Percentiles rank a stretch among this genome's conserved stretches.
Evolutionary conservation across 805 yeast genomes (phyloP).

Genomic region (Maudiozyma bulderi): DNA sequence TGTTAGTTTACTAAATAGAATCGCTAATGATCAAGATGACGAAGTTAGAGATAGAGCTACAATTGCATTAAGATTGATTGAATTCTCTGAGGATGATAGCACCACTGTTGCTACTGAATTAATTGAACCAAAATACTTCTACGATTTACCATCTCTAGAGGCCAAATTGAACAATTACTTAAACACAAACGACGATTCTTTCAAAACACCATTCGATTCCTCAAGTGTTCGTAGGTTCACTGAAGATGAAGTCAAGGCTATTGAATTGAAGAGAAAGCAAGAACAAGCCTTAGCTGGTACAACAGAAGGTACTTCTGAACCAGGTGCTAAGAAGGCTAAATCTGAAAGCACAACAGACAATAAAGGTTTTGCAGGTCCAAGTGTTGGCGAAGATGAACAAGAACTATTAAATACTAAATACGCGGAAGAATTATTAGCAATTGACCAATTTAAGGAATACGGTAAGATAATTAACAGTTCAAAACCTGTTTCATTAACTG

Average conservation of each 20-base stretch:
- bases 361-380: slow-evolving; percentile 20
- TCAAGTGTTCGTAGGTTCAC: slow-evolving; percentile 53
- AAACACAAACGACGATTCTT: slow-evolving; percentile 28
- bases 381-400: slow-evolving; percentile 22
- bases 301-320: slow-evolving; percentile 12
- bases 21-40: slow-evolving; percentile 83
- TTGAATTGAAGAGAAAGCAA: slow-evolving; percentile 47
- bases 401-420: slow-evolving; percentile 51
- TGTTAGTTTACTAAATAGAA: slow-evolving; percentile 65
- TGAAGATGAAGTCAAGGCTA: slow-evolving; percentile 59
- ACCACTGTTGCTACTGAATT: slow-evolving; percentile 35
- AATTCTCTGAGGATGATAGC: slow-evolving; percentile 30
- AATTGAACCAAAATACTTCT: slow-evolving; percentile 57
- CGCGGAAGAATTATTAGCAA: slow-evolving; percentile 55
- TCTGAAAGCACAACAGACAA: slow-evolving; percentile 21
- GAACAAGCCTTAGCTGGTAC: slow-evolving; percentile 20
- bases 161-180: slow-evolving; percentile 66
- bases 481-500: slow-evolving; percentile 60
- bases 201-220: slow-evolving; percentile 59
- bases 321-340: slow-evolving; percentile 10
- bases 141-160: slow-evolving; percentile 72
- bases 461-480: slow-evolving; percentile 74
- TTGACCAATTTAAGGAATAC: slow-evolving; percentile 63
- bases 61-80: slow-evolving; percentile 62
- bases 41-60: slow-evolving; percentile 98